Percentiles rank a stretch among this genome's conserved stretches.
Conservation (phyloP, 2,329 filamentous ascomycete genomes). For the Calonectria naviculata region DNA sequence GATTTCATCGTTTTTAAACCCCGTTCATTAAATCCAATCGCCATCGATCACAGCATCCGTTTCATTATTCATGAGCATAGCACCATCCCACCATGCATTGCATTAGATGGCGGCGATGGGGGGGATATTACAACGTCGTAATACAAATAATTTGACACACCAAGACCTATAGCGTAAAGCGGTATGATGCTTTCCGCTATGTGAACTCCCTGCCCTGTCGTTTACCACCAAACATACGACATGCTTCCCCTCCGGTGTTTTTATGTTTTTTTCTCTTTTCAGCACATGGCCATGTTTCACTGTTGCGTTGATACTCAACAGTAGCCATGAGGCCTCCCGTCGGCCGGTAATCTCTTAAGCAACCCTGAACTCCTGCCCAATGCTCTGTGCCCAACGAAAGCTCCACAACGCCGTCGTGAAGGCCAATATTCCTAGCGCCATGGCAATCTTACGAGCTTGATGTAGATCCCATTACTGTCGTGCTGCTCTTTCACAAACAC, state of each 20-base stretch:
- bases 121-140: background rate
- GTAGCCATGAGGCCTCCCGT: conserved; percentile 16
- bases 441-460: conserved; percentile 4
- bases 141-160: background rate
- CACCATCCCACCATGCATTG: background rate
- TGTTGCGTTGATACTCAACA: conserved; percentile 8
- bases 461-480: background rate
- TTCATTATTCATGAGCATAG: background rate
- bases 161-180: background rate
- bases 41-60: background rate
- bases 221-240: conserved; percentile 14
- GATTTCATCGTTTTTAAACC: background rate
- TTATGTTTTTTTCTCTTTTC: background rate
- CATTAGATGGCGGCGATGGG: background rate
- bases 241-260: background rate
- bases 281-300: conserved; percentile 15
- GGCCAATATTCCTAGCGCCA: conserved; percentile 9
- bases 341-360: conserved; percentile 13
- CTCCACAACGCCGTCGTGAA: conserved; percentile 27
- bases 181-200: conserved; percentile 1
- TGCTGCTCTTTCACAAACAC: background rate
- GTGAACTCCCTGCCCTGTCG: conserved; percentile 13
- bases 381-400: conserved; percentile 22
- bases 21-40: background rate
- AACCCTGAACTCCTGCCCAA: conserved; percentile 24